Conservation (phyloP, 2,329 filamentous ascomycete genomes). For the Alternaria brassicae region DNA sequence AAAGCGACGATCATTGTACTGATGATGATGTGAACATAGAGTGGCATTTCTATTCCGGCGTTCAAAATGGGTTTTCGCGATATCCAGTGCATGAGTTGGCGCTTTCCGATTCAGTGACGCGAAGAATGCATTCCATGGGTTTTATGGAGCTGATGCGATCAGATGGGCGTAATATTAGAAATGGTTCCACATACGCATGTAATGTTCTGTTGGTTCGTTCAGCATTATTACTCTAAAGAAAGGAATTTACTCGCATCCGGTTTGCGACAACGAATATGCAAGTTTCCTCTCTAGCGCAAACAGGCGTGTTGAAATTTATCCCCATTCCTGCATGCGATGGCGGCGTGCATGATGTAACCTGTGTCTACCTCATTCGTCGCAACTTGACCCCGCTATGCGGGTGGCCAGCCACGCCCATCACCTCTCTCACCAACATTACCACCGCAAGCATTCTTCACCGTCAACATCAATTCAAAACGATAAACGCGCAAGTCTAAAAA, state of each 20-base stretch:
- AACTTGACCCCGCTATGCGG: not conserved
- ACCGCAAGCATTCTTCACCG: not conserved
- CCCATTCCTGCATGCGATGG: too few species aligned
- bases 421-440: too few species aligned
- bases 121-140: not conserved
- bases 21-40: not conserved
- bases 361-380: fast-evolving
- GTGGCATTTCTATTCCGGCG: not conserved
- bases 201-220: not conserved
- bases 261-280: fast-evolving
- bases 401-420: not conserved
- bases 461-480: not conserved
- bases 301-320: not conserved
- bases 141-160: not conserved
- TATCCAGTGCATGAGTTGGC: constrained; percentile 4
- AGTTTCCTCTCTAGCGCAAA: not conserved
- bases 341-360: not conserved
- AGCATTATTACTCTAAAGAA: not conserved
- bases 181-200: not conserved
- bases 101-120: not conserved
- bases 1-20: constrained; percentile 20
- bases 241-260: not conserved
- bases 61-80: not conserved
- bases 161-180: not conserved
- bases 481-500: too few species aligned